Conservation (phyloP, 2,329 filamentous ascomycete genomes). For the Colletotrichum sp. region DNA sequence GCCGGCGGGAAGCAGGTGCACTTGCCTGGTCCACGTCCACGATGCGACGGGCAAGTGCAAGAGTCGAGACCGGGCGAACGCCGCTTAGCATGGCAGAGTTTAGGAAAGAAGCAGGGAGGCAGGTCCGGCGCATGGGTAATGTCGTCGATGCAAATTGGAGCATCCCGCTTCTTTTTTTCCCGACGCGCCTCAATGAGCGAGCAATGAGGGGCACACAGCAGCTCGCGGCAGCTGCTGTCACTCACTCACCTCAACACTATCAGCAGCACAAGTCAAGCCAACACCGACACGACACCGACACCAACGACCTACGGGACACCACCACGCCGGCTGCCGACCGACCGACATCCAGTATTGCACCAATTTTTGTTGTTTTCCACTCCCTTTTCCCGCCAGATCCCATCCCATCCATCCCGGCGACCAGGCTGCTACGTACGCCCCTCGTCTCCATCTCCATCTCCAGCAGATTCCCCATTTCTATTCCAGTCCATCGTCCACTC, state of each 20-base stretch:
- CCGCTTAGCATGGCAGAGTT: neutral
- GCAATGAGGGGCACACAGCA: neutral
- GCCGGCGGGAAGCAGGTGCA: neutral
- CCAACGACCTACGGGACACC: neutral
- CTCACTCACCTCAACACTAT: neutral
- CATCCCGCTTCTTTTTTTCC: neutral
- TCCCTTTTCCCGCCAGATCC: neutral
- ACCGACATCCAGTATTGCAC: neutral
- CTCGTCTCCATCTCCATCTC: neutral
- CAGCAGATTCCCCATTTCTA: neutral
- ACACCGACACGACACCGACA: neutral
- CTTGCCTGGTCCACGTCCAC: no score
- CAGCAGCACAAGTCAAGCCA: neutral
- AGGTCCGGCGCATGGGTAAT: neutral
- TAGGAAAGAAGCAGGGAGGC: neutral
- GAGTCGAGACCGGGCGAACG: neutral
- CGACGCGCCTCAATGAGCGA: constrained; percentile 5
- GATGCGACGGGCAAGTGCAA: neutral
- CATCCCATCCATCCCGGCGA: neutral
- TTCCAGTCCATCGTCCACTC: neutral
- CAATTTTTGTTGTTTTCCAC: neutral
- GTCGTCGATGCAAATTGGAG: neutral
- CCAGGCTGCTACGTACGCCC: neutral
- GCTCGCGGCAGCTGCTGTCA: neutral
- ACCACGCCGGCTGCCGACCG: neutral